Percentiles rank a stretch among this genome's conserved stretches.
Evolutionary conservation across 495 filamentous ascomycete species (phyloP).

Genomic region (Cercophora scortea): DNA sequence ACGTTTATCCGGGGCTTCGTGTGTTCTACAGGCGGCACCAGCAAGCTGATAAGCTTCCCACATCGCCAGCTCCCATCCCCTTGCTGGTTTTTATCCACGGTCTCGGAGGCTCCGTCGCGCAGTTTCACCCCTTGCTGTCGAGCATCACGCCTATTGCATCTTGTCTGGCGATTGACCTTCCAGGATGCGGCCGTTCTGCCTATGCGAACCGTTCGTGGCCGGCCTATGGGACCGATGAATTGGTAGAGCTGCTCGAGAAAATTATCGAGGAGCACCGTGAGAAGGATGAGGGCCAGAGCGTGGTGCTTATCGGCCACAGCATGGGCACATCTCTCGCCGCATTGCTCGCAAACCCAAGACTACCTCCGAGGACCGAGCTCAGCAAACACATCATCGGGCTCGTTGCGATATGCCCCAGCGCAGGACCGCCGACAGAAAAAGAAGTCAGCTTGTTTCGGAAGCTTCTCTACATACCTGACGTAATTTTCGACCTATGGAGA

Average conservation of each 20-base stretch:
- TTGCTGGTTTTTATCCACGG: constrained; percentile 88
- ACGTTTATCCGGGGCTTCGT: constrained; percentile 69
- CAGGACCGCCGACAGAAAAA: constrained; percentile 49
- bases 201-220: constrained; percentile 66
- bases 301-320: constrained; percentile 81
- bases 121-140: constrained; percentile 75
- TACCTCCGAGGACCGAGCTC: constrained; percentile 33
- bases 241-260: constrained; percentile 64
- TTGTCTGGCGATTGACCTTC: constrained; percentile 85
- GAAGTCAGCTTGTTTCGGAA: constrained; percentile 44
- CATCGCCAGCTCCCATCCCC: constrained; percentile 63
- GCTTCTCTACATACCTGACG: constrained; percentile 57
- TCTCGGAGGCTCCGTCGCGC: constrained; percentile 79
- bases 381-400: constrained; percentile 64
- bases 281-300: constrained; percentile 55
- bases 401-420: constrained; percentile 70
- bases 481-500: constrained; percentile 70
- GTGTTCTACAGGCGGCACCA: constrained; percentile 79
- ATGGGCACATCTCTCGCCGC: constrained; percentile 78
- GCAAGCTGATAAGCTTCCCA: constrained; percentile 69
- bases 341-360: constrained; percentile 58
- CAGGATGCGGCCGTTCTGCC: constrained; percentile 74
- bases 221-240: constrained; percentile 68
- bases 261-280: constrained; percentile 67
- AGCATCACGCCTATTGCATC: constrained; percentile 77